Evolutionary conservation across 1,284 basidiomycete genomes (phyloP).

Genomic region (Chondrostereum purpureum): DNA sequence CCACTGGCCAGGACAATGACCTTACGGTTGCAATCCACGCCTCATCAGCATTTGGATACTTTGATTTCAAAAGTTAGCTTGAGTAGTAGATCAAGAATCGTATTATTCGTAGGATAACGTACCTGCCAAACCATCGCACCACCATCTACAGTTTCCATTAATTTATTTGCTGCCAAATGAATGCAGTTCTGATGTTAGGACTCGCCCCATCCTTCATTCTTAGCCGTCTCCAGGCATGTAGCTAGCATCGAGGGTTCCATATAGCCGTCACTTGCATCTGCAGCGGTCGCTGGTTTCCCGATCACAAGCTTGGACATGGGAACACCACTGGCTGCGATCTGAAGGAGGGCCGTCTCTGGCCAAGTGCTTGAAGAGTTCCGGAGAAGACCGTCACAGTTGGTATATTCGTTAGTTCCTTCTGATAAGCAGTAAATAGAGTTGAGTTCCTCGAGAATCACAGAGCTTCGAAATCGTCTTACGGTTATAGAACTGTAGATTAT

Average conservation of each 20-base stretch:
- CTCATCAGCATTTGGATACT: conserved; percentile 20
- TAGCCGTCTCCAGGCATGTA: conserved; percentile 34
- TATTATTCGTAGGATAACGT: conserved; percentile 10
- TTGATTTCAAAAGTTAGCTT: neutral
- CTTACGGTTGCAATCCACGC: conserved; percentile 21
- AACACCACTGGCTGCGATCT: conserved; percentile 39
- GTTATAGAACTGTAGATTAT: conserved; percentile 29
- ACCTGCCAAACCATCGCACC: conserved; percentile 48
- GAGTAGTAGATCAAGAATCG: conserved; percentile 1
- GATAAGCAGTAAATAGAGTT: too few relatives aligned
- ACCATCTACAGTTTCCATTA: conserved; percentile 29
- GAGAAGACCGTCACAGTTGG: conserved; percentile 48
- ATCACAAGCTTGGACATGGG: conserved; percentile 40
- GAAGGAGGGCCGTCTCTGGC: conserved; percentile 41
- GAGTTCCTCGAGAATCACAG: conserved; percentile 3
- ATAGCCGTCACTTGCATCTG: conserved; percentile 29
- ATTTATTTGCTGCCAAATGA: conserved; percentile 1
- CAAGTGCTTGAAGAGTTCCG: conserved; percentile 44
- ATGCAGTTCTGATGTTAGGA: conserved; percentile 5
- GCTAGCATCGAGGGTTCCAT: conserved; percentile 38
- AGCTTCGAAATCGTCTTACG: conserved; percentile 18
- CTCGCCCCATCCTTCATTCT: conserved; percentile 38
- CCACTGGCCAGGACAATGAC: too few relatives aligned
- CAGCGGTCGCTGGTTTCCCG: conserved; percentile 39
- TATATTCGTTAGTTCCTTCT: conserved; percentile 56